A percentile compares a stretch with the other conserved stretches of the same genome.
Conservation (phyloP, 2,329 filamentous ascomycete genomes). For the Chrysosphaeria jannelii region DNA sequence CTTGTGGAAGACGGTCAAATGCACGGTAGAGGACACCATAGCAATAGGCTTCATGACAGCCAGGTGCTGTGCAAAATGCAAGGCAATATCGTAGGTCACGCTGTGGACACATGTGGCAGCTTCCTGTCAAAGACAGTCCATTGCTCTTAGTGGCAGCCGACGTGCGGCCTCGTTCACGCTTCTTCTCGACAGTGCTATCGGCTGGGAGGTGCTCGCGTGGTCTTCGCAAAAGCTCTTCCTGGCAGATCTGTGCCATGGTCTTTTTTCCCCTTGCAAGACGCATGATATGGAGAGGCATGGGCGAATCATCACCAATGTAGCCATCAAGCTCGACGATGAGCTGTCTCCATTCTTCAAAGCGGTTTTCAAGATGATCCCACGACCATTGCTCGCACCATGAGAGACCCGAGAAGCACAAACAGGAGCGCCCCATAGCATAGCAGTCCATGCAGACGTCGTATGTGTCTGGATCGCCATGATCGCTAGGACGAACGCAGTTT, state of each 20-base stretch:
- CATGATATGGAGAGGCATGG: constrained; percentile 39
- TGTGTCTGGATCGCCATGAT: constrained; percentile 43
- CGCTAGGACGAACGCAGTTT: constrained; percentile 38
- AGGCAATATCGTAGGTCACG: constrained; percentile 63
- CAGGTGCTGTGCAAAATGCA: constrained; percentile 39
- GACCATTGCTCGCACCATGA: constrained; percentile 83
- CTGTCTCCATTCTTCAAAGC: constrained; percentile 58
- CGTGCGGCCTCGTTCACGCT: constrained; percentile 19
- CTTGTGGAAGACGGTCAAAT: constrained; percentile 67
- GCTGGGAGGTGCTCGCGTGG: no score
- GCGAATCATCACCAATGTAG: constrained; percentile 34
- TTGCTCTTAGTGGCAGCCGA: constrained; percentile 23
- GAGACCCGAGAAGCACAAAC: constrained; percentile 57
- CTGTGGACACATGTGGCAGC: constrained; percentile 62
- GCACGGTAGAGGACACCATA: constrained; percentile 81
- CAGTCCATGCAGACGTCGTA: constrained; percentile 98
- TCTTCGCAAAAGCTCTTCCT: constrained; percentile 51
- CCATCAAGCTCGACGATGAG: constrained; percentile 48
- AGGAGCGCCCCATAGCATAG: constrained; percentile 89
- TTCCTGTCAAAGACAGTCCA: no score
- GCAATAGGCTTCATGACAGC: constrained; percentile 54
- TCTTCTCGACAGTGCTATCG: constrained; percentile 29
- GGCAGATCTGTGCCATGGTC: constrained; percentile 73
- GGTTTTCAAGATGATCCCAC: constrained; percentile 47
- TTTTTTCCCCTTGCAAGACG: constrained; percentile 38